Conservation (phyloP, 352 stramenopile species). For the Globisporangium okanoganense region DNA sequence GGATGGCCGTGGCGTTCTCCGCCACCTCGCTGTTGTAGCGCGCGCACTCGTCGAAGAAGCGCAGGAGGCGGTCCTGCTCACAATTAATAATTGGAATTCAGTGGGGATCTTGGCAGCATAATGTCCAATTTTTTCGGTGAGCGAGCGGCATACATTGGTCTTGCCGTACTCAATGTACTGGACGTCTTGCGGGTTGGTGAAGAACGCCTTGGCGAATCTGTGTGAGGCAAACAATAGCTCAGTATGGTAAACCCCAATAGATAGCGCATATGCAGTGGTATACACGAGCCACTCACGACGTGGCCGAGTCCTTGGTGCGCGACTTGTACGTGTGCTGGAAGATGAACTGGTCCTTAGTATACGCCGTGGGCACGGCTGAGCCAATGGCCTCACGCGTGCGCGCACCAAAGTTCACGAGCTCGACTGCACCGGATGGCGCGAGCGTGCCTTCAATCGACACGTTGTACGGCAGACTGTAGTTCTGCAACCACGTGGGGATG, state of each 20-base stretch:
- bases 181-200: constrained; percentile 40
- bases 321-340: constrained; percentile 57
- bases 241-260: neutral
- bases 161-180: constrained; percentile 40
- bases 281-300: constrained; percentile 27
- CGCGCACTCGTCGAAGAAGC: constrained; percentile 59
- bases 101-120: neutral
- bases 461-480: constrained; percentile 65
- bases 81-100: neutral
- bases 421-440: constrained; percentile 24
- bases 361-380: constrained; percentile 14
- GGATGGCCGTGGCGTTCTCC: constrained; percentile 28
- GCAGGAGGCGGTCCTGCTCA: constrained; percentile 36
- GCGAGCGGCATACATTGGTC: constrained; percentile 19
- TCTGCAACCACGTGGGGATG: constrained; percentile 47
- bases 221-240: neutral
- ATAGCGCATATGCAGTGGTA: neutral
- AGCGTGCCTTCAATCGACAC: constrained; percentile 36
- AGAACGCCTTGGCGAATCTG: constrained; percentile 53
- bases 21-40: constrained; percentile 53
- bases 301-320: constrained; percentile 59
- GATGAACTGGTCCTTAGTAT: constrained; percentile 29
- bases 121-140: neutral
- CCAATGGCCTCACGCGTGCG: constrained; percentile 26
- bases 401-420: constrained; percentile 38